Evolutionary conservation across 257 asterid species (phyloP).

Genomic region (Leonotis leonurus): DNA sequence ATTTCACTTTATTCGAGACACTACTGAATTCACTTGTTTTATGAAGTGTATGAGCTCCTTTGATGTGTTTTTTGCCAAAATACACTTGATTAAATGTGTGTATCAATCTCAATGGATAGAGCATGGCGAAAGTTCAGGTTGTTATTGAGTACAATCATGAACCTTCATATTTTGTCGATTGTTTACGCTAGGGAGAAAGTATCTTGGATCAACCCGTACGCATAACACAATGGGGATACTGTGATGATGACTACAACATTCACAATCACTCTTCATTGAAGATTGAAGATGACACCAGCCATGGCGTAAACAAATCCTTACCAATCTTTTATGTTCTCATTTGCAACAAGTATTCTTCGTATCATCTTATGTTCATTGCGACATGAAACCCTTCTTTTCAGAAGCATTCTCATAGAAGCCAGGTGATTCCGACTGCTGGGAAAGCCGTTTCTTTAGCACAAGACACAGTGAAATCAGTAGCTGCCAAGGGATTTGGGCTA

Average conservation of each 20-base stretch:
- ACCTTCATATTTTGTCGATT: background rate
- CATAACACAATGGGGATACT: constrained; percentile 69
- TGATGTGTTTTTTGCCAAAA: no score
- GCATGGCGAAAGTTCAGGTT: no score
- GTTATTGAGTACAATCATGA: no score
- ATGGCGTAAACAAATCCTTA: constrained; percentile 28
- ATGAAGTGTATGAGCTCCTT: no score
- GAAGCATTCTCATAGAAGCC: constrained; percentile 30
- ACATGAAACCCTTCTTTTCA: background rate
- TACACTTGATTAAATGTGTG: no score
- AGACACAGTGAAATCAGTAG: constrained; percentile 68
- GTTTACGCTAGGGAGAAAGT: constrained; percentile 55
- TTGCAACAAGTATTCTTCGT: no score
- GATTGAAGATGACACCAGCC: constrained; percentile 36
- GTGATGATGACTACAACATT: constrained; percentile 36
- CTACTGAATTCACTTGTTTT: no score
- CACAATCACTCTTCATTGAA: constrained; percentile 54
- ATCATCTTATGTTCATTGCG: background rate
- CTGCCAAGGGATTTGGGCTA: constrained; percentile 60
- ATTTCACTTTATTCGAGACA: no score
- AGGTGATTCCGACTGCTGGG: constrained; percentile 49
- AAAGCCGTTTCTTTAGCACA: constrained; percentile 62
- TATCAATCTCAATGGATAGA: no score
- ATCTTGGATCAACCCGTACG: constrained; percentile 68
- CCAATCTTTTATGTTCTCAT: no score